Evolutionary conservation across 148 eudicot species (phyloP), one percentile per base, ranked within the genome.

Genomic region (Beta vulgaris): DNA sequence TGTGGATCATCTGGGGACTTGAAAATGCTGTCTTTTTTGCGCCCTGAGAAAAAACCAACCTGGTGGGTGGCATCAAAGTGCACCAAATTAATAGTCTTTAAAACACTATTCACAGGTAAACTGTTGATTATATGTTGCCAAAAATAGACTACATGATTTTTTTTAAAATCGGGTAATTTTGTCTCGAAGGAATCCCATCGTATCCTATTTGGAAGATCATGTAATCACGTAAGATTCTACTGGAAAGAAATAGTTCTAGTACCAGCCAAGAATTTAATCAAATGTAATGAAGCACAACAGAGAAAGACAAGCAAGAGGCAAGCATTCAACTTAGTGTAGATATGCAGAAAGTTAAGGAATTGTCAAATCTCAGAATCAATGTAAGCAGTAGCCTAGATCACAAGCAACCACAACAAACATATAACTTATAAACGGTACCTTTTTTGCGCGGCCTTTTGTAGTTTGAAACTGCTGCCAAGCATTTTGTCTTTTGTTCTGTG

Each of bases 401-500:
- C 53, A 67, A 42, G 32, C 53, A 25, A 42, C 31, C 29, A 35
- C 29, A 67, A 25, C 1, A 67, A 16, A 51, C 32, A 67, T 4
- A 16, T 18, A 34, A 26, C 18, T 36, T 11, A 72, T 36, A 67
- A 32, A 54, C 7, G 29, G 10, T 76, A 95, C 98, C 98, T 95
- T 95, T 82, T 95, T 95, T 51, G 97, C 73, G 36, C 83, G 87
- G 29, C 96, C 97, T 88, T 95, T 95, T 28, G 93, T 84, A 21
- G 84, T 92, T 83, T 95, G 98, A 76, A 95, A 95, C 82, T 95
- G 97, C 83, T 92, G 97, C 98, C 98, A 95, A 14, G 98, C 93
- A 84, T 95, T 95, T 74, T 92, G 97, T 76, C 96, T 89, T 83
- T 95, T 95, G 81, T 95, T 92, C 76, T 95, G 98, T 53, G 93